Base-by-base conservation (phyloP, 352 stramenopile species). In the Globisporangium lucens region DNA sequence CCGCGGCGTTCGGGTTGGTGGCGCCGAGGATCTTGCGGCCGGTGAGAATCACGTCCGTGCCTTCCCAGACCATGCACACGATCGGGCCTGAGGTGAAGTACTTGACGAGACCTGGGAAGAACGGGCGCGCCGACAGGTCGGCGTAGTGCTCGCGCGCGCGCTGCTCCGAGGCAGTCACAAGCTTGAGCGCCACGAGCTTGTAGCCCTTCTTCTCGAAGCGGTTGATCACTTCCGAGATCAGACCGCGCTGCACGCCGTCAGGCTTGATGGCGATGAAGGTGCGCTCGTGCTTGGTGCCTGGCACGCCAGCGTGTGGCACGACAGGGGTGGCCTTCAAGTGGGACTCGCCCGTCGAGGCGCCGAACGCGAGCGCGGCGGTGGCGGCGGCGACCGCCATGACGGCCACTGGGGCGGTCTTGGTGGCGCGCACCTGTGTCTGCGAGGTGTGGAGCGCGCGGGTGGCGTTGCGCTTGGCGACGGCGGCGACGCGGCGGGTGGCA, bases 171-270 rank as follows among this genome's bases (percentile, higher is more conserved):
- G 95, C 90, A 65, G 91, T 98, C 67, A 98, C 91, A 79, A 98
- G 89, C 85, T 98, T 98, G 53, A 98, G 75, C 20, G 83, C 94
- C 51, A 97, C 90, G 68, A 96, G 87, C 80, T 98, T 98, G 90
- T 98, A 98, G 67, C 95, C 95, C 79, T 97, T 97, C 78, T 97
- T 97, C 78, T 98, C 94, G 72, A 98, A 98, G 69, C 95, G 87
- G 63, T 68, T 88, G 77, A 98, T 98, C 55, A 98, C 97, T 70
- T 98, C 92, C 67, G 89, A 93, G 73, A 98, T 85, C 36, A 98
- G 82, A 38, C 89, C 93, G 61, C 95, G 87, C 81, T 98, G 89
- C 57, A 98, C 95, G 61, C 91, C 95, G 74, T 98, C 94, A 7
- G 95, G 94, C 85, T 98, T 98, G 73, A 97, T 94, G 41, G 93